phyloP scores from a whole-genome alignment of 768 basidiomycete genomes.

The Cystobasidium ongulense region DNA sequence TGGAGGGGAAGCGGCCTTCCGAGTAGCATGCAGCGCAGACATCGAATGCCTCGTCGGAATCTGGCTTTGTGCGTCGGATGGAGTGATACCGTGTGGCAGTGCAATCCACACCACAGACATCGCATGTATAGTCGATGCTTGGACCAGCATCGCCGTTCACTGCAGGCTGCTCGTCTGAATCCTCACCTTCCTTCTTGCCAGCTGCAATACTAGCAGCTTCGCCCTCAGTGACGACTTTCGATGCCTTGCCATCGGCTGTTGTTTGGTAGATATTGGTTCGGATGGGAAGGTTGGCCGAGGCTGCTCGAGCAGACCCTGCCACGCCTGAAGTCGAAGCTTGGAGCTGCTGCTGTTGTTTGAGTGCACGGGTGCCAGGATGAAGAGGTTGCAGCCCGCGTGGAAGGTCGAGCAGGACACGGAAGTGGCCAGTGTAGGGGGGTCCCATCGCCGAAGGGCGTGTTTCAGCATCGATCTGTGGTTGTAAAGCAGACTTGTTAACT shows the following conservation, averaged over 20 bases:
- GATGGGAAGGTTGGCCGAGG: slow-evolving; percentile 15
- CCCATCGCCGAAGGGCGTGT: slow-evolving; percentile 85
- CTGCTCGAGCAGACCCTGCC: background rate
- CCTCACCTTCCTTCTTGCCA: slow-evolving; percentile 18
- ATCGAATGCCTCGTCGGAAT: slow-evolving; percentile 67
- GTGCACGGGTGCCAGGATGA: slow-evolving; percentile 53
- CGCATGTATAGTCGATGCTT: slow-evolving; percentile 59
- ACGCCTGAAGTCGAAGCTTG: slow-evolving; percentile 35
- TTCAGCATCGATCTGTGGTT: slow-evolving; percentile 81
- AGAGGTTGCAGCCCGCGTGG: slow-evolving; percentile 91
- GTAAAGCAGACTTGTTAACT: background rate
- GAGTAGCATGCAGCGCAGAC: slow-evolving; percentile 88
- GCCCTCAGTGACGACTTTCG: slow-evolving; percentile 19
- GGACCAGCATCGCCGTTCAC: slow-evolving; percentile 76
- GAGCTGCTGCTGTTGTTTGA: slow-evolving; percentile 44
- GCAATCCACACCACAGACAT: slow-evolving; percentile 91
- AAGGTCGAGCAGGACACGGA: slow-evolving; percentile 92
- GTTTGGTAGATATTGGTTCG: slow-evolving; percentile 20
- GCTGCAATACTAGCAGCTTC: background rate
- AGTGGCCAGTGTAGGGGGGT: slow-evolving; percentile 97
- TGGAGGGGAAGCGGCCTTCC: slow-evolving; percentile 90
- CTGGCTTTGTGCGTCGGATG: slow-evolving; percentile 52
- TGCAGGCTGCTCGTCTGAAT: slow-evolving; percentile 38
- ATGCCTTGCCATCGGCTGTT: background rate
- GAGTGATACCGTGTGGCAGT: slow-evolving; percentile 72